Conservation (phyloP, 2,329 filamentous ascomycete species). For the Penicillium sclerotigenum region DNA sequence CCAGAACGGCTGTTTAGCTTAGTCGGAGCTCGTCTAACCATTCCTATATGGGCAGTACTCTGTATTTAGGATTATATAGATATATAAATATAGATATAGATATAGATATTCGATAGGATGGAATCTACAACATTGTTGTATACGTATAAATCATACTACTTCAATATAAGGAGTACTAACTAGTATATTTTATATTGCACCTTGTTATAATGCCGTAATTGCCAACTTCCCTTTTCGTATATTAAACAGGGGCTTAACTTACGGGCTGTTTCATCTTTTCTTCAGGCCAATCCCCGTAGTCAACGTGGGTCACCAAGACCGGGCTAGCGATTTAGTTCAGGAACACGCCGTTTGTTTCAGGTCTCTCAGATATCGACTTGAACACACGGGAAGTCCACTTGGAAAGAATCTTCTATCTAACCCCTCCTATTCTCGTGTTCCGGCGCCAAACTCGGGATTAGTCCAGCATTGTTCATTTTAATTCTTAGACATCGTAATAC, state of each 20-base stretch:
- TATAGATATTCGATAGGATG: not conserved
- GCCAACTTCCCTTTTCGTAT: not conserved
- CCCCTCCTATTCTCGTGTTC: not conserved
- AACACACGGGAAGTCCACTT: not conserved
- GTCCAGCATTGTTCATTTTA: not conserved
- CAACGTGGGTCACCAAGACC: slow-evolving; percentile 19
- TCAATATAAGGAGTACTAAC: no score
- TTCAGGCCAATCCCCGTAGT: slow-evolving; percentile 14
- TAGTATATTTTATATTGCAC: not conserved
- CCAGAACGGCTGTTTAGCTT: no score
- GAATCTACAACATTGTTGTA: not conserved
- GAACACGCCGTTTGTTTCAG: slow-evolving; percentile 8
- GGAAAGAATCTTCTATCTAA: not conserved
- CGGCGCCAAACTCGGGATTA: not conserved
- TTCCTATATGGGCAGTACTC: no score
- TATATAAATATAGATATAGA: no score
- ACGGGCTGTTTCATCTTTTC: slow-evolving; percentile 21
- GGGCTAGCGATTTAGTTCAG: slow-evolving; percentile 4
- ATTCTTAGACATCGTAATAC: not conserved
- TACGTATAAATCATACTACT: no score
- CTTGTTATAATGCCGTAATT: not conserved
- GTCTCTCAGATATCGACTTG: slow-evolving; percentile 1
- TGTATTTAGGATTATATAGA: not conserved
- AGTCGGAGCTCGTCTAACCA: not conserved
- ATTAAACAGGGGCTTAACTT: not conserved